Percentiles rank a stretch among this genome's conserved stretches.
phyloP scores from a whole-genome alignment of 805 yeast genomes.

The Wickerhamomyces ciferrii region DNA sequence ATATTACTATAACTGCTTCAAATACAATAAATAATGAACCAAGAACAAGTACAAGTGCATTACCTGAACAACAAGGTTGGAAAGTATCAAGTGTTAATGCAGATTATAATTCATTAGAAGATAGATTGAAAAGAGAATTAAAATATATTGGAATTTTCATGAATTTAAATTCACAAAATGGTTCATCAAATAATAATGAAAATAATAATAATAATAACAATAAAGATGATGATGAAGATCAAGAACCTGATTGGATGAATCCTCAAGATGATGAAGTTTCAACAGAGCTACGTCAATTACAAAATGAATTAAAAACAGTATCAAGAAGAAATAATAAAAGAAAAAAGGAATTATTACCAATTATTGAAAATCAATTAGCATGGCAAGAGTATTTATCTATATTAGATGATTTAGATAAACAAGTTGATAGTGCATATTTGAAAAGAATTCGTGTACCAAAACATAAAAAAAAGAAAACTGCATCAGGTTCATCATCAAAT shows the following conservation, averaged over 20 bases:
- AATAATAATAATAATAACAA: conserved; percentile 17
- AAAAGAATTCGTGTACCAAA: conserved; percentile 75
- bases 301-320: conserved; percentile 57
- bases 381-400: conserved; percentile 92
- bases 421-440: conserved; percentile 89
- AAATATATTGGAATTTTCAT: conserved; percentile 86
- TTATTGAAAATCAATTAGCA: conserved; percentile 83
- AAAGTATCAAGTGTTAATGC: conserved; percentile 38
- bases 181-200: conserved; percentile 12
- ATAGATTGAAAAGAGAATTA: conserved; percentile 80
- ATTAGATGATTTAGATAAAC: conserved; percentile 90
- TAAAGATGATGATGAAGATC: conserved; percentile 19
- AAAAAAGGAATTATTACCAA: conserved; percentile 60
- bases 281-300: conserved; percentile 72
- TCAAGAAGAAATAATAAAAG: conserved; percentile 61
- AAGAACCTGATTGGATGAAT: conserved; percentile 56
- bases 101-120: conserved; percentile 81
- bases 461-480: conserved; percentile 32
- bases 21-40: conserved; percentile 1
- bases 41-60: conserved; percentile 20
- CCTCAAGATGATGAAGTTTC: conserved; percentile 94
- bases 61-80: conserved; percentile 43
- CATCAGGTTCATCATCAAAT: conserved; percentile 12
- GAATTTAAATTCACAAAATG: conserved; percentile 43
- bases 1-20: not conserved